A percentile compares a stretch with the other conserved stretches of the same genome.
These are phyloP conservation scores for Lunasporangiospora selenospora DNA, from an alignment of 192 early-diverging fungal genomes.

Conservation along the genomic window DNA sequence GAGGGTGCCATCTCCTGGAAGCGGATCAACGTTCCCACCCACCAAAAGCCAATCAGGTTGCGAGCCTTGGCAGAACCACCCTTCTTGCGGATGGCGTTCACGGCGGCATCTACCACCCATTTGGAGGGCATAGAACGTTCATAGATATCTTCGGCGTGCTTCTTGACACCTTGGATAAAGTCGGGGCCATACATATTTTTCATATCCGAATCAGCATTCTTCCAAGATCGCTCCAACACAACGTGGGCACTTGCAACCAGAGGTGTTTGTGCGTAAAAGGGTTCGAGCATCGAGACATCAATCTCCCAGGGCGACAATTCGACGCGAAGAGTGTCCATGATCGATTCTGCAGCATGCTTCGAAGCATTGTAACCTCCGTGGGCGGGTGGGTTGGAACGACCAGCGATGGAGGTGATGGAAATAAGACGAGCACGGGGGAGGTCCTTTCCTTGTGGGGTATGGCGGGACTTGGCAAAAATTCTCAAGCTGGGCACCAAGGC, in stretches of 20 bases:
- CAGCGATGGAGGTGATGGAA: conserved; percentile 51
- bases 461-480: conserved; percentile 25
- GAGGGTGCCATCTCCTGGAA: conserved; percentile 31
- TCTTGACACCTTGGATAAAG: conserved; percentile 18
- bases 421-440: conserved; percentile 48
- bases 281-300: conserved; percentile 51
- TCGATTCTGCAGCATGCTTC: conserved; percentile 54
- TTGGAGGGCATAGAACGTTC: conserved; percentile 42
- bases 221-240: conserved; percentile 26
- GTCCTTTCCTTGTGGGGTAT: conserved; percentile 41
- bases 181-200: conserved; percentile 38
- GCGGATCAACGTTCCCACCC: conserved; percentile 30
- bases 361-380: conserved; percentile 52
- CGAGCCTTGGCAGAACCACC: conserved; percentile 22
- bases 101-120: conserved; percentile 42
- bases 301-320: conserved; percentile 56
- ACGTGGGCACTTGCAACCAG: conserved; percentile 17
- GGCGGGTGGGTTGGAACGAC: conserved; percentile 44
- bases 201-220: conserved; percentile 1
- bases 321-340: conserved; percentile 51
- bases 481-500: conserved; percentile 47
- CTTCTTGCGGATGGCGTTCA: conserved; percentile 40
- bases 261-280: conserved; percentile 43
- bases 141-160: conserved; percentile 12
- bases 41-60: conserved; percentile 41